Conservation (phyloP, 768 basidiomycete species). For the Tubosaeta sp. region DNA sequence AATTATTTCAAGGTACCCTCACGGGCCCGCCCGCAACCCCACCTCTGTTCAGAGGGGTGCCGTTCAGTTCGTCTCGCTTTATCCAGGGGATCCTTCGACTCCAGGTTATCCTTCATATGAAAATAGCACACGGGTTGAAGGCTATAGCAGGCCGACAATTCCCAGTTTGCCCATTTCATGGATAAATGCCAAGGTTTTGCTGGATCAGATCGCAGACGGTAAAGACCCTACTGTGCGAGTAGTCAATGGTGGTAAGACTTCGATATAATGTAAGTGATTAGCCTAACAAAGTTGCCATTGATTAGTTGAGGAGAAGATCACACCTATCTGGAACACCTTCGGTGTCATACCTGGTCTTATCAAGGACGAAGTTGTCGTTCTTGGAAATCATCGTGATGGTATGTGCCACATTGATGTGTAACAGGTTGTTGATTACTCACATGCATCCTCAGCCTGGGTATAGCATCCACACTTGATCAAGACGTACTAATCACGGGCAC, state of each 20-base stretch:
- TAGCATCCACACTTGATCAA: background rate
- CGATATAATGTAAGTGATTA: background rate
- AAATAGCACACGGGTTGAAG: conserved; percentile 62
- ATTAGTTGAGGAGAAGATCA: conserved; percentile 73
- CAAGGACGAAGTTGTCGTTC: conserved; percentile 76
- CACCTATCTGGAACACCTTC: conserved; percentile 90
- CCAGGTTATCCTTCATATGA: conserved; percentile 86
- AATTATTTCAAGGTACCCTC: conserved; percentile 40
- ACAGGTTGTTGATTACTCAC: conserved; percentile 2
- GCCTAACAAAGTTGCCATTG: background rate
- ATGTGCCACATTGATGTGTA: conserved; percentile 16
- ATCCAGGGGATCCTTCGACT: conserved; percentile 80
- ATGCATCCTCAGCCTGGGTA: conserved; percentile 20
- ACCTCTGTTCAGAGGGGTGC: conserved; percentile 83
- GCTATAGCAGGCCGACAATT: conserved; percentile 64
- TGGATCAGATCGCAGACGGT: conserved; percentile 42
- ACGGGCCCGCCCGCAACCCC: conserved; percentile 85
- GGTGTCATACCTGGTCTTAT: conserved; percentile 82
- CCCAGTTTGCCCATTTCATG: conserved; percentile 92
- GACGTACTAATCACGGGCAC: background rate
- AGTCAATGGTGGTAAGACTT: conserved; percentile 49
- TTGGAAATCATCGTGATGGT: conserved; percentile 92
- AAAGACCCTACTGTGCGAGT: conserved; percentile 41
- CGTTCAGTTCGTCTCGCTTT: conserved; percentile 65
- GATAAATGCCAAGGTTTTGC: conserved; percentile 69